Percentiles rank a stretch among this genome's conserved stretches.
Conservation (phyloP, 2,329 filamentous ascomycete genomes). For the Botrytis sinoallii region DNA sequence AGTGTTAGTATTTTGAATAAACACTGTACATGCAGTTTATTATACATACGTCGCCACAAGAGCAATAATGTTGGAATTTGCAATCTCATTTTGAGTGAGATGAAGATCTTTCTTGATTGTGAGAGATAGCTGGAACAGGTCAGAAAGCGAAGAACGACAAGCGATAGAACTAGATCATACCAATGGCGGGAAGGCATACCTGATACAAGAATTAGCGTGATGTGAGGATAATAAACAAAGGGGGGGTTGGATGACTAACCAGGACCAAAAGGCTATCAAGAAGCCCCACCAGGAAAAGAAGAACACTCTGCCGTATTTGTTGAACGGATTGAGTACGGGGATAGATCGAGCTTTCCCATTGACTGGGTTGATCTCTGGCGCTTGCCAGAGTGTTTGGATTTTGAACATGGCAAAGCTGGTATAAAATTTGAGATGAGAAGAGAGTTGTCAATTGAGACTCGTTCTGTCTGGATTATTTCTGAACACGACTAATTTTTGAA, state of each 20-base stretch:
- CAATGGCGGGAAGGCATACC: slow-evolving; percentile 82
- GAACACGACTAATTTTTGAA: neutral
- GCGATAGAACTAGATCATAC: slow-evolving; percentile 8
- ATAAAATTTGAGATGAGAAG: neutral
- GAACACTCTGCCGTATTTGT: slow-evolving; percentile 82
- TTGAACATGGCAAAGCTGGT: slow-evolving; percentile 22
- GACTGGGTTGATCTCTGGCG: slow-evolving; percentile 60
- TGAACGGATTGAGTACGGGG: slow-evolving; percentile 72
- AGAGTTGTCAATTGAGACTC: neutral
- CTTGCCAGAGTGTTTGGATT: slow-evolving; percentile 31
- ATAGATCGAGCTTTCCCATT: slow-evolving; percentile 80
- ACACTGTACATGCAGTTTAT: neutral
- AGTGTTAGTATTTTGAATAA: neutral
- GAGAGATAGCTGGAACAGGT: slow-evolving; percentile 39
- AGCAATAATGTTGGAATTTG: slow-evolving; percentile 89
- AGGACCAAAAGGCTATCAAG: slow-evolving; percentile 85
- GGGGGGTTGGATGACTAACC: slow-evolving; percentile 53
- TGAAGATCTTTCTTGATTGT: slow-evolving; percentile 78
- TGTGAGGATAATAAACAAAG: slow-evolving; percentile 57
- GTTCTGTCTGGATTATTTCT: neutral
- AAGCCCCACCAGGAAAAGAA: slow-evolving; percentile 88
- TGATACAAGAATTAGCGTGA: slow-evolving; percentile 18
- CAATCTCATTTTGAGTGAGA: slow-evolving; percentile 67
- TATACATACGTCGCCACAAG: slow-evolving; percentile 57
- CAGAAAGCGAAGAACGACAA: slow-evolving; percentile 40